phyloP scores from a whole-genome alignment of 1,139 yeast genomes.

The Entelexis sorbosivorans region DNA sequence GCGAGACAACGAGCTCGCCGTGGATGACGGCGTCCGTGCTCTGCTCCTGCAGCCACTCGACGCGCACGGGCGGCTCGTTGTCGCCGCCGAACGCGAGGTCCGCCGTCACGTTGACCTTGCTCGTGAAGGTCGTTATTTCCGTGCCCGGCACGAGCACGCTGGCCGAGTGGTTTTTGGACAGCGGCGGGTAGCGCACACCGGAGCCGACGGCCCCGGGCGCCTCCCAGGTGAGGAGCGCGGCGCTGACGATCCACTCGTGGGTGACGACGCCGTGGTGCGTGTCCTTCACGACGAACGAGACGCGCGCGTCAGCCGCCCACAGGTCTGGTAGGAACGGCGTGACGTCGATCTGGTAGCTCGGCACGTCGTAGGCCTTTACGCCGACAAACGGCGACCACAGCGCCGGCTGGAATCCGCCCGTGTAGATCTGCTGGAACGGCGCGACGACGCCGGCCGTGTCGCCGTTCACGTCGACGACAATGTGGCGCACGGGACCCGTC shows the following conservation, averaged over 20 bases:
- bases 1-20: constrained; percentile 10
- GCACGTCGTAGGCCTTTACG: constrained; percentile 59
- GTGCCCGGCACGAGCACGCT: constrained; percentile 4
- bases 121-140: constrained; percentile 6
- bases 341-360: constrained; percentile 51
- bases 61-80: neutral
- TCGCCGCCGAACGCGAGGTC: constrained; percentile 2
- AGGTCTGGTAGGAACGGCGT: constrained; percentile 54
- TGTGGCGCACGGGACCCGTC: constrained; percentile 14
- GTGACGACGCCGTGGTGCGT: constrained; percentile 43
- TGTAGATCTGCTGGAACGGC: constrained; percentile 44
- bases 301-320: constrained; percentile 34
- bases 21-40: neutral
- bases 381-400: constrained; percentile 77
- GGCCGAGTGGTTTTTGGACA: constrained; percentile 1
- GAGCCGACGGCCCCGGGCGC: constrained; percentile 27
- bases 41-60: constrained; percentile 6
- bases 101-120: constrained; percentile 6
- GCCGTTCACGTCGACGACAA: constrained; percentile 29
- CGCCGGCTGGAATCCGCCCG: constrained; percentile 75
- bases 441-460: constrained; percentile 30
- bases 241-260: constrained; percentile 59
- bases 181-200: constrained; percentile 1
- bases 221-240: constrained; percentile 55
- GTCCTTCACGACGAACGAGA: constrained; percentile 39